phyloP scores from a whole-genome alignment of 345 rosid genomes.

The Noccaea bulbosa region DNA sequence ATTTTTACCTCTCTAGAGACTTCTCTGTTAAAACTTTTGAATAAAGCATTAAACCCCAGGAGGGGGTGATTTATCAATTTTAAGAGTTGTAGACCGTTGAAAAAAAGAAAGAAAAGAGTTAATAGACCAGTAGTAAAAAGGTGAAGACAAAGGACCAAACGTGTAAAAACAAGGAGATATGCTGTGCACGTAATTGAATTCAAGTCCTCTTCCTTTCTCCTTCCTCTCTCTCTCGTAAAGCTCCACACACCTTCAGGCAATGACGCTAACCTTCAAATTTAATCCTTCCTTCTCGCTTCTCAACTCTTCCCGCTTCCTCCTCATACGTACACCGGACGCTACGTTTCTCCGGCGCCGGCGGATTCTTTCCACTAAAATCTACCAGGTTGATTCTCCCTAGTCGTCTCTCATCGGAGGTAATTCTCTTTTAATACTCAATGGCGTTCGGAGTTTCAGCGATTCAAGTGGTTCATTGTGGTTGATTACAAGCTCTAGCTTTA shows the following conservation, averaged over 20 bases:
- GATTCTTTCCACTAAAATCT: not conserved
- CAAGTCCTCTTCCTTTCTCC: conserved; percentile 3
- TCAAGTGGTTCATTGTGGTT: not conserved
- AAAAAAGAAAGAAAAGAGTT: not conserved
- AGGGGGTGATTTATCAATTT: not conserved
- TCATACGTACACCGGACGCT: not conserved
- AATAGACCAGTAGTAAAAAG: not conserved
- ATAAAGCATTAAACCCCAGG: too few species aligned
- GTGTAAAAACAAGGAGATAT: conserved; percentile 19
- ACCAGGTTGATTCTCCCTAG: conserved; percentile 9
- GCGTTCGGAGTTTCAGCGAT: conserved; percentile 11
- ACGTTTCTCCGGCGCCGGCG: conserved; percentile 28
- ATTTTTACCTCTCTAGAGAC: too few species aligned
- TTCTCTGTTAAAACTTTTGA: too few species aligned
- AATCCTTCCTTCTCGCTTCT: conserved; percentile 30
- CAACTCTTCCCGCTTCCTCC: conserved; percentile 42
- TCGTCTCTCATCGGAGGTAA: conserved; percentile 6
- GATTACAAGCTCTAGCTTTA: not conserved
- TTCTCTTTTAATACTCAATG: not conserved
- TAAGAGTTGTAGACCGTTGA: not conserved
- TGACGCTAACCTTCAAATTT: conserved; percentile 33
- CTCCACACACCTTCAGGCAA: conserved; percentile 28
- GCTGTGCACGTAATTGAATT: conserved; percentile 35
- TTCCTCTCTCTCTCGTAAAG: not conserved
- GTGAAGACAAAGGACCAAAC: not conserved